These are phyloP conservation scores for Chlorella variabilis DNA, from an alignment of 163 green algal genomes.

Conservation along the genomic window DNA sequence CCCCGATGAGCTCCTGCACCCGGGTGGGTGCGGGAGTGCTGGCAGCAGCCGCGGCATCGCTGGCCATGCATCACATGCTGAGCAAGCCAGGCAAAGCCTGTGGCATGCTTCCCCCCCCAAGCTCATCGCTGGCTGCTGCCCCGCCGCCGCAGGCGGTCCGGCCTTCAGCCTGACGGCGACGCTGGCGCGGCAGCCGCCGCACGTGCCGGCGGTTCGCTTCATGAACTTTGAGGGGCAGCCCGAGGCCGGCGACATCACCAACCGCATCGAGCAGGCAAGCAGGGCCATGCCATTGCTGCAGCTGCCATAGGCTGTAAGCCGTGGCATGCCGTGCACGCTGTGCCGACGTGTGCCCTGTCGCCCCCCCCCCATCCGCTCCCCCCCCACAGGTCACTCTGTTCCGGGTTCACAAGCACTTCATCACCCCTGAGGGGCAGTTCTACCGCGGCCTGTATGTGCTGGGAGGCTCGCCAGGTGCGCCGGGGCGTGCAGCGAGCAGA, in stretches of 20 bases:
- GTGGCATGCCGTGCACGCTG: not conserved
- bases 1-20: slow-evolving; percentile 69
- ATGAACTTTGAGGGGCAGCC: slow-evolving; percentile 73
- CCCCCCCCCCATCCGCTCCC: not conserved
- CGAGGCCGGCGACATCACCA: slow-evolving; percentile 59
- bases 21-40: slow-evolving; percentile 11
- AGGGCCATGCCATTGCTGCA: not conserved
- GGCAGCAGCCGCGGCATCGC: no score
- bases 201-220: slow-evolving; percentile 62
- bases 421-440: slow-evolving; percentile 56
- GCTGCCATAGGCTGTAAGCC: not conserved
- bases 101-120: no score
- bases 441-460: slow-evolving; percentile 58
- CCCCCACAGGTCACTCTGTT: slow-evolving; percentile 64
- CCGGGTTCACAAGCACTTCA: slow-evolving; percentile 63
- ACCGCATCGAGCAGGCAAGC: slow-evolving; percentile 60
- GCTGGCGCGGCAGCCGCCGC: slow-evolving; percentile 18
- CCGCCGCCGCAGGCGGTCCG: not conserved
- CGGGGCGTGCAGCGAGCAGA: no score
- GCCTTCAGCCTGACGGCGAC: not conserved
- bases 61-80: no score
- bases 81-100: no score
- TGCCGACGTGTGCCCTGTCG: not conserved
- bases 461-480: slow-evolving; percentile 35
- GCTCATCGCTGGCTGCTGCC: no score